Percentiles rank a stretch among this genome's conserved stretches.
These are phyloP conservation scores for Verticillium nubilum DNA, from an alignment of 2,329 filamentous ascomycete species.

Conservation along the genomic window DNA sequence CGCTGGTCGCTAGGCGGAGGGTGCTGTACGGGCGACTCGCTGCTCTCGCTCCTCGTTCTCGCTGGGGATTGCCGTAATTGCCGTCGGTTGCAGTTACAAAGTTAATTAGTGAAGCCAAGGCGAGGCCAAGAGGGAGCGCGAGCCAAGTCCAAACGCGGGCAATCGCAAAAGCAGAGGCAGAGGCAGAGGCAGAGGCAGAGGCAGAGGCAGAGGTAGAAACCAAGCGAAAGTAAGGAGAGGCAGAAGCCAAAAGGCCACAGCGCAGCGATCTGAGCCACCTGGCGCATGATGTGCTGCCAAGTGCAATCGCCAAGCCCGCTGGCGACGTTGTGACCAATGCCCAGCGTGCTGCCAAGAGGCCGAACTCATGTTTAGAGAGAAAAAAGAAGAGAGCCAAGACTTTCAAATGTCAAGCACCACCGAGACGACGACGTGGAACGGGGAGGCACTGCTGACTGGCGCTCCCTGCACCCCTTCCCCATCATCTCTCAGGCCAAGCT, in stretches of 20 bases:
- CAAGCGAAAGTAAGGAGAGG: not conserved
- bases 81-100: not conserved
- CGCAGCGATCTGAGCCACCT: not conserved
- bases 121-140: not conserved
- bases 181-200: not conserved
- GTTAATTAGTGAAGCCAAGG: not conserved
- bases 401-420: not conserved
- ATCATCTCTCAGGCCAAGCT: not conserved
- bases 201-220: not conserved
- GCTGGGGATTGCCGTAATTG: not conserved
- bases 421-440: not conserved
- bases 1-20: not conserved
- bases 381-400: not conserved
- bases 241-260: not conserved
- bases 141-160: not conserved
- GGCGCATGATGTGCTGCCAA: conserved; percentile 2
- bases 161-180: not conserved
- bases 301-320: not conserved
- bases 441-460: not conserved
- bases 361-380: not conserved
- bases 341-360: not conserved
- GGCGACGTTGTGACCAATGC: not conserved
- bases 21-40: not conserved
- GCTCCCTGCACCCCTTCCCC: not conserved
- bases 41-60: not conserved